A percentile compares a stretch with the other conserved stretches of the same genome.
Conservation (phyloP, 345 rosid species). For the Eucalyptus cloeziana region DNA sequence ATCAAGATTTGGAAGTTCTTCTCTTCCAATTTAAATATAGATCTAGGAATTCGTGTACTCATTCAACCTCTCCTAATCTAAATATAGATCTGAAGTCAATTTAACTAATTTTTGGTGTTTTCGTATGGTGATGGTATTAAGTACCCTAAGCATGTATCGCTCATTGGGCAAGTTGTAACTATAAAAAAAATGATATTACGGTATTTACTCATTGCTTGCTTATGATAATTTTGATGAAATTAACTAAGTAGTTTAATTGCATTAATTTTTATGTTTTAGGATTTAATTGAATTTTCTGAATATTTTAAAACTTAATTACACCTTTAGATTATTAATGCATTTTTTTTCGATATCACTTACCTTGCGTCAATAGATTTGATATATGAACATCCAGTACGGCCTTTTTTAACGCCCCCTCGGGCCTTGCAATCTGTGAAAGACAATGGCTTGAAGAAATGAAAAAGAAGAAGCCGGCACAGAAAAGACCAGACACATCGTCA, state of each 20-base stretch:
- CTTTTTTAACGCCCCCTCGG: neutral
- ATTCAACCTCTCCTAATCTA: neutral
- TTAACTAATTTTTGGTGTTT: no score
- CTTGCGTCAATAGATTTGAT: neutral
- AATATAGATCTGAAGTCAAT: fast-evolving
- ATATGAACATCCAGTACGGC: neutral
- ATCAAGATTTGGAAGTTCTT: neutral
- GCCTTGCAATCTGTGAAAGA: neutral
- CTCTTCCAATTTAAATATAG: neutral
- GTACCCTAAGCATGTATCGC: fast-evolving
- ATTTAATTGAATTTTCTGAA: neutral
- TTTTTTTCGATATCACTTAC: neutral
- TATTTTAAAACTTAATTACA: neutral
- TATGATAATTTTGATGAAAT: neutral
- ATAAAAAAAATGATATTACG: fast-evolving
- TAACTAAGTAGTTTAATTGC: neutral
- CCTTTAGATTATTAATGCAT: neutral
- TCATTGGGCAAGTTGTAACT: fast-evolving
- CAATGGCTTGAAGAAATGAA: neutral
- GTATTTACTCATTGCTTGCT: no score
- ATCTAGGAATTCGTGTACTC: fast-evolving
- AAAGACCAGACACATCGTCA: neutral
- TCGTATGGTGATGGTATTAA: fast-evolving
- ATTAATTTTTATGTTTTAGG: fast-evolving
- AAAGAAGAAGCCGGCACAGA: neutral